A percentile compares a stretch with the other conserved stretches of the same genome.
Evolutionary conservation across 805 yeast genomes (phyloP).

Genomic region (Saccharomycopsis fibuligera): DNA sequence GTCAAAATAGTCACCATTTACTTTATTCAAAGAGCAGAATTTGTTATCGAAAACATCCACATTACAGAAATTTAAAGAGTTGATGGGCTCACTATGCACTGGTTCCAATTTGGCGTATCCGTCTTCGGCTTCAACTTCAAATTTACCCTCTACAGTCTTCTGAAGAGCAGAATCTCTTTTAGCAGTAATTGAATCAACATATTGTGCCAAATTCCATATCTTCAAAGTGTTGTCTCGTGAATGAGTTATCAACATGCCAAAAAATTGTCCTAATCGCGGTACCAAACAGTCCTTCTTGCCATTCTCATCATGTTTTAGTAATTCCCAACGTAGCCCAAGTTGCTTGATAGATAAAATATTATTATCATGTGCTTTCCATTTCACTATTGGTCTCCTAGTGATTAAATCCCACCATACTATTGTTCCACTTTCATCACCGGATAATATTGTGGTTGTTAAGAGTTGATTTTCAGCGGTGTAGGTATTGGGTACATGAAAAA

Average conservation of each 20-base stretch:
- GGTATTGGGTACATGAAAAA: conserved; percentile 16
- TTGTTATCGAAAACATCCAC: conserved; percentile 37
- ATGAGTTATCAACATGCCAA: conserved; percentile 52
- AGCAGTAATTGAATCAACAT: conserved; percentile 24
- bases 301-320: conserved; percentile 21
- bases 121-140: too few species aligned
- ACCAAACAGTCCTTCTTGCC: not conserved
- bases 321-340: conserved; percentile 32
- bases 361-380: conserved; percentile 56
- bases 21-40: conserved; percentile 56
- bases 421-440: conserved; percentile 61
- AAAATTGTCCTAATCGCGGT: conserved; percentile 21
- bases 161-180: conserved; percentile 24
- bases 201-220: conserved; percentile 36
- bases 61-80: conserved; percentile 66
- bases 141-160: not conserved
- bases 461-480: conserved; percentile 1
- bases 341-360: conserved; percentile 46
- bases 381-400: conserved; percentile 46
- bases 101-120: conserved; percentile 23
- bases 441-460: conserved; percentile 34
- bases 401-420: conserved; percentile 58
- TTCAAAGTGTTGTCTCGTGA: conserved; percentile 55
- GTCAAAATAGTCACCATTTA: conserved; percentile 31
- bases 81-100: conserved; percentile 55